A percentile compares a stretch with the other conserved stretches of the same genome.
phyloP scores from a whole-genome alignment of 352 stramenopile species.

The Phytophthora uliginosa region DNA sequence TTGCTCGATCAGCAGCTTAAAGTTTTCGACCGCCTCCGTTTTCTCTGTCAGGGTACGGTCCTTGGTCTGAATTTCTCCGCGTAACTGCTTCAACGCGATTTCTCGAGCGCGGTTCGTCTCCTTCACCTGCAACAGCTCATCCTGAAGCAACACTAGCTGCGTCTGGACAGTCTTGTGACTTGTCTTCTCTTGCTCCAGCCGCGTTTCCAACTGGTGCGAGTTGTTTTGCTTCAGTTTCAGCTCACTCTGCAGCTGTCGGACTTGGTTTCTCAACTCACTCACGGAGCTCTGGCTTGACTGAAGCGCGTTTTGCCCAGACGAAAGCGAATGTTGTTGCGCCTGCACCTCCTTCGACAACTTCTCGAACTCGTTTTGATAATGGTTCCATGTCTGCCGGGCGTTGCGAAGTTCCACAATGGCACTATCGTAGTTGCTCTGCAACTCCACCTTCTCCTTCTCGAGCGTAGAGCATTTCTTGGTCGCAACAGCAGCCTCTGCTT shows the following conservation, averaged over 20 bases:
- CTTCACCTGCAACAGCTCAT: conserved; percentile 67
- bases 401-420: conserved; percentile 64
- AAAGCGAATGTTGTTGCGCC: conserved; percentile 68
- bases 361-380: conserved; percentile 85
- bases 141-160: conserved; percentile 65
- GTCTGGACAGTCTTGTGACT: conserved; percentile 65
- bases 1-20: conserved; percentile 81
- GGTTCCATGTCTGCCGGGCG: conserved; percentile 61
- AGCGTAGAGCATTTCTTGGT: conserved; percentile 45
- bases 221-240: conserved; percentile 63
- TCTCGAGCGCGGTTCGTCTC: conserved; percentile 64
- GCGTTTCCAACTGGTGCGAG: conserved; percentile 65
- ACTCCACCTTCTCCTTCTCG: conserved; percentile 64
- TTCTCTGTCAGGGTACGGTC: conserved; percentile 74
- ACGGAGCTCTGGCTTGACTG: conserved; percentile 66
- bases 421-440: conserved; percentile 67
- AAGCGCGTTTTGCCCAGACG: conserved; percentile 63
- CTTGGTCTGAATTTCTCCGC: conserved; percentile 65
- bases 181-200: conserved; percentile 75
- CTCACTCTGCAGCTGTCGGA: conserved; percentile 74
- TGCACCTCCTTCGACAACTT: conserved; percentile 74
- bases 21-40: conserved; percentile 69
- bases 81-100: conserved; percentile 66
- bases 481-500: conserved; percentile 45
- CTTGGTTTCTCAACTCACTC: conserved; percentile 65